Conservation (phyloP, 257 asterid genomes). For the Cinchona pubescens region DNA sequence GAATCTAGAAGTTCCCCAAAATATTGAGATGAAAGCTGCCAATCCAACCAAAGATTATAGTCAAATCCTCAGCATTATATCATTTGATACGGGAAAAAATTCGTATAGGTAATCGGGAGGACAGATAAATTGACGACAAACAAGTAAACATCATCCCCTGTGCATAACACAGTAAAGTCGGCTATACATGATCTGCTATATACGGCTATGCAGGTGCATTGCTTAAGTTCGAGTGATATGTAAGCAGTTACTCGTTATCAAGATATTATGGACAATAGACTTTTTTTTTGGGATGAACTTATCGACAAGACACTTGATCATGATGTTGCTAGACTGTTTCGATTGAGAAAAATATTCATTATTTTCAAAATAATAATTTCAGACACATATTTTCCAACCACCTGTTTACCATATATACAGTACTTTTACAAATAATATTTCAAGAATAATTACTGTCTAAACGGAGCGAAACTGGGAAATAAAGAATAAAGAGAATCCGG, state of each 20-base stretch:
- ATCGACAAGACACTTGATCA: not conserved
- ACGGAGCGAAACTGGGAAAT: no score
- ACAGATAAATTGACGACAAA: not conserved
- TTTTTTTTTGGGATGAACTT: no score
- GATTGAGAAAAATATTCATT: not conserved
- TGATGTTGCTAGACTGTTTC: not conserved
- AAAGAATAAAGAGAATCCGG: no score
- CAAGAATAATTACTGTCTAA: no score
- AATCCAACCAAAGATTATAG: slow-evolving; percentile 18
- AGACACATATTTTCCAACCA: no score
- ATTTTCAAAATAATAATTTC: no score
- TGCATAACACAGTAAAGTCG: not conserved
- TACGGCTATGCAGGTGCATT: not conserved
- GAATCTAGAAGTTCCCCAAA: slow-evolving; percentile 71
- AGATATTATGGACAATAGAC: not conserved
- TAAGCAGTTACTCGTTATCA: not conserved
- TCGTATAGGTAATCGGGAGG: not conserved
- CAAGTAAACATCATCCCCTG: not conserved
- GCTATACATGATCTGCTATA: no score
- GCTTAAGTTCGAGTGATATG: not conserved
- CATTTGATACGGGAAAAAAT: not conserved
- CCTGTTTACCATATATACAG: no score
- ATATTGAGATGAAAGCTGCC: slow-evolving; percentile 61
- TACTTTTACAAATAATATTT: no score
- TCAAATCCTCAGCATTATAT: slow-evolving; percentile 9